phyloP scores from a whole-genome alignment of 805 yeast genomes.

The Saccharomycopsis sp. region DNA sequence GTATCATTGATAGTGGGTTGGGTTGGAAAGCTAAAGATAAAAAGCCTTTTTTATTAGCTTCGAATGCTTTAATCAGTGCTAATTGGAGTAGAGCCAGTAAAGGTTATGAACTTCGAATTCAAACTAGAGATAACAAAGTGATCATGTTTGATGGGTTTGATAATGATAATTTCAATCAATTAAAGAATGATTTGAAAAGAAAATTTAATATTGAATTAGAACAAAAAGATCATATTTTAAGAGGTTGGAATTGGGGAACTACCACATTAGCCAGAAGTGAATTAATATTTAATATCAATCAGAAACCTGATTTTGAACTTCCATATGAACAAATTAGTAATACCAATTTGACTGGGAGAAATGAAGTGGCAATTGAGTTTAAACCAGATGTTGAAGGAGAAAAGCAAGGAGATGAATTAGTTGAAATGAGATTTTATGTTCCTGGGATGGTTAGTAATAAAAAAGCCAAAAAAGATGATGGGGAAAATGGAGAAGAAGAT shows the following conservation, averaged over 20 bases:
- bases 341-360: slow-evolving; percentile 81
- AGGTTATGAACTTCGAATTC: slow-evolving; percentile 82
- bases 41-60: slow-evolving; percentile 81
- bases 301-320: slow-evolving; percentile 84
- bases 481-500: slow-evolving; percentile 21
- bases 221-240: slow-evolving; percentile 77
- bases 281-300: slow-evolving; percentile 72
- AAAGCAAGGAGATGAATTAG: slow-evolving; percentile 81
- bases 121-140: slow-evolving; percentile 81
- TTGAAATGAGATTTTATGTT: slow-evolving; percentile 85
- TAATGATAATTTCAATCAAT: slow-evolving; percentile 63
- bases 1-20: slow-evolving; percentile 92
- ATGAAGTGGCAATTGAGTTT: slow-evolving; percentile 88
- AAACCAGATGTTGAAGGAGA: slow-evolving; percentile 42
- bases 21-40: slow-evolving; percentile 82
- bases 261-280: slow-evolving; percentile 89
- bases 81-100: slow-evolving; percentile 92
- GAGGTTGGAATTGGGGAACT: slow-evolving; percentile 99
- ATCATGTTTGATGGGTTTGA: slow-evolving; percentile 89
- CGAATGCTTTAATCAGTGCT: slow-evolving; percentile 68
- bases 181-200: slow-evolving; percentile 77
- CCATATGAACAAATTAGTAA: slow-evolving; percentile 76
- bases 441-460: slow-evolving; percentile 65
- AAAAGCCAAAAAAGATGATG: slow-evolving; percentile 30
- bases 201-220: slow-evolving; percentile 68